Evolutionary conservation across 176 grass and related monocot species (phyloP).

Genomic region (Ampelocalamus luodianensis): DNA sequence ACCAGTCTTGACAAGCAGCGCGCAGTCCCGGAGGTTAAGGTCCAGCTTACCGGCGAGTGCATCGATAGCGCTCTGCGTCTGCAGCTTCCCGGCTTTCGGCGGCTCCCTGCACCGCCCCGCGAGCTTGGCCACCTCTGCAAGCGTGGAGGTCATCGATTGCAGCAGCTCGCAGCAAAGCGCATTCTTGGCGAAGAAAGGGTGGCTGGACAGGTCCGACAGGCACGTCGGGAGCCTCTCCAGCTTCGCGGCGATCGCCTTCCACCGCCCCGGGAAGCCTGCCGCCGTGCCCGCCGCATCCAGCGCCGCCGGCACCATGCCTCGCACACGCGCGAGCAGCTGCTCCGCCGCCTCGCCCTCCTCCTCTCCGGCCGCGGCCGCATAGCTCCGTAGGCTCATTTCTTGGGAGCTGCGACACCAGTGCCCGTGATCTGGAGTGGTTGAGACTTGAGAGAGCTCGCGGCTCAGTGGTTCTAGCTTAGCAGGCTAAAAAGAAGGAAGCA

Average conservation of each 20-base stretch:
- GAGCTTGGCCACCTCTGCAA: constrained; percentile 59
- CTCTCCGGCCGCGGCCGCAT: constrained; percentile 26
- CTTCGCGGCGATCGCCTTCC: constrained; percentile 70
- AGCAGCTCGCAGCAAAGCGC: constrained; percentile 81
- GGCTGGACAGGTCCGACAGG: constrained; percentile 85
- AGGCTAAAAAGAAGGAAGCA: neutral
- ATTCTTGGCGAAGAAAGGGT: constrained; percentile 82
- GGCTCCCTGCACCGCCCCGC: constrained; percentile 45
- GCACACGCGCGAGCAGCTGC: constrained; percentile 52
- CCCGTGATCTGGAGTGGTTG: constrained; percentile 38
- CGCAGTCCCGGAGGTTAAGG: constrained; percentile 81
- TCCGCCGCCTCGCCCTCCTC: constrained; percentile 35
- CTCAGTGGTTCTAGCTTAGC: constrained; percentile 22
- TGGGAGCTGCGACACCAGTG: neutral
- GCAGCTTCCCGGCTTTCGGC: constrained; percentile 53
- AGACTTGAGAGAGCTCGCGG: constrained; percentile 9
- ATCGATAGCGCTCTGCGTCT: constrained; percentile 87
- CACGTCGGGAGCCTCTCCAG: constrained; percentile 58
- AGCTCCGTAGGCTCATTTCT: constrained; percentile 42
- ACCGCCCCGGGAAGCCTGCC: constrained; percentile 55
- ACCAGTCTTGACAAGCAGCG: constrained; percentile 82
- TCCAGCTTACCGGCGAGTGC: constrained; percentile 75
- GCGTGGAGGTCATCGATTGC: constrained; percentile 62
- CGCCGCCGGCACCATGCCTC: constrained; percentile 49
- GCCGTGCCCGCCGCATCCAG: constrained; percentile 38